Base-by-base conservation (phyloP, 176 grass and related monocot genomes). In the Eleusine coracana region DNA sequence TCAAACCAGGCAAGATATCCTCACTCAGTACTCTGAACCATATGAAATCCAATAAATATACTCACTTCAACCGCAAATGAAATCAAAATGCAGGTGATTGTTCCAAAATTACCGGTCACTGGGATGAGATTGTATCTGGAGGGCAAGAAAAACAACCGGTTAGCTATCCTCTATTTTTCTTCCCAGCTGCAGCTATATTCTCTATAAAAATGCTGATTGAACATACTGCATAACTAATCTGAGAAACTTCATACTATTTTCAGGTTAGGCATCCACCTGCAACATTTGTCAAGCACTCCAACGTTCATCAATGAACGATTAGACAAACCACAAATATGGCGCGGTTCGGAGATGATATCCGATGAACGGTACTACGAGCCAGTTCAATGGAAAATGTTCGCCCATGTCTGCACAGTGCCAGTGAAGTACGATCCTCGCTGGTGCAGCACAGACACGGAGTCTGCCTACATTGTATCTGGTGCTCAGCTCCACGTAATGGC, bases 71-170 rank as follows among this genome's bases (percentile, higher is more conserved):
- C 80, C 21, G 55, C 10, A 5, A 50, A 39, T 1, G 2, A 71
- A 69, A 75, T 34, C 1, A n/a, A 67, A 82, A 77, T 81, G 87
- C 89, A 95, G 96, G 93, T 98, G 40, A 82, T 75, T 59, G 76
- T 92, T 81, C 86, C 82, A 71, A 90, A 39, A 72, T 40, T 79
- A 54, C 96, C 96, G 7, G n/a, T 95, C 65, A 98, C 87, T 6
- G 96, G 96, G 20, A 92, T 98, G 92, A 86, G 96, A 61, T 82
- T 98, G 68, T 86, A 98, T 78, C 91, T 95, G 9, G 96, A 98
- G 83, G 93, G 96, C 73, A 98, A 90, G 84, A 95, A 93, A 37
- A 95, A 89, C 67, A 88, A 98, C 74, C 37, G 89, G 93, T 90
- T 55, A 88, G 77, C 80, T 23, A 40, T 7, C 25, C 25, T 25